phyloP scores from a whole-genome alignment of 805 yeast species.

The Gaillardinia entomophila region DNA sequence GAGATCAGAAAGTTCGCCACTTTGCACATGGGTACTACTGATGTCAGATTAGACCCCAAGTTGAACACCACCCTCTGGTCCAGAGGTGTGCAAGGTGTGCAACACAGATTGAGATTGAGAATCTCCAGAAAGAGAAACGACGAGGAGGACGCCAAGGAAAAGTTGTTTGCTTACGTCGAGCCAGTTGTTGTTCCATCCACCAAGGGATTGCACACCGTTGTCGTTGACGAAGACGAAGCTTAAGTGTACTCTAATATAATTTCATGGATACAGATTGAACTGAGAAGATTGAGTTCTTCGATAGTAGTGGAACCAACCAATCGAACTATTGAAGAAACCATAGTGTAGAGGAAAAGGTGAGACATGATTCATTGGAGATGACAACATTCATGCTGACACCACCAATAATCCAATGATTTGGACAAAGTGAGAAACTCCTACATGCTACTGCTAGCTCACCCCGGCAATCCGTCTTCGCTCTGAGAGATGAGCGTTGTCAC shows the following conservation, averaged over 20 bases:
- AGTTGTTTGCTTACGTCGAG: slow-evolving; percentile 96
- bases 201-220: slow-evolving; percentile 97
- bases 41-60: slow-evolving; percentile 98
- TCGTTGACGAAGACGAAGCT: slow-evolving; percentile 79
- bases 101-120: slow-evolving; percentile 96
- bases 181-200: slow-evolving; percentile 90
- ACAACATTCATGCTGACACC: no score
- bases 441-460: no score
- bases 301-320: no score
- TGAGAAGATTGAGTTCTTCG: no score
- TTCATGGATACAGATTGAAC: slow-evolving; percentile 6
- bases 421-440: no score
- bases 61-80: slow-evolving; percentile 98
- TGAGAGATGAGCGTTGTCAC: no score
- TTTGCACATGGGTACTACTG: slow-evolving; percentile 98
- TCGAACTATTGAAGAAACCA: no score
- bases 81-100: slow-evolving; percentile 99
- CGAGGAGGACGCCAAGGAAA: slow-evolving; percentile 98
- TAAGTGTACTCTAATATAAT: slow-evolving; percentile 15
- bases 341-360: no score
- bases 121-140: slow-evolving; percentile 99
- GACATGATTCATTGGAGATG: no score
- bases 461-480: no score
- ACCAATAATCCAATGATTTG: no score
- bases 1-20: slow-evolving; percentile 98